Evolutionary conservation across 2,329 filamentous ascomycete species (phyloP), one percentile per base, ranked within the genome.

Genomic region (Aspergillus hortae): DNA sequence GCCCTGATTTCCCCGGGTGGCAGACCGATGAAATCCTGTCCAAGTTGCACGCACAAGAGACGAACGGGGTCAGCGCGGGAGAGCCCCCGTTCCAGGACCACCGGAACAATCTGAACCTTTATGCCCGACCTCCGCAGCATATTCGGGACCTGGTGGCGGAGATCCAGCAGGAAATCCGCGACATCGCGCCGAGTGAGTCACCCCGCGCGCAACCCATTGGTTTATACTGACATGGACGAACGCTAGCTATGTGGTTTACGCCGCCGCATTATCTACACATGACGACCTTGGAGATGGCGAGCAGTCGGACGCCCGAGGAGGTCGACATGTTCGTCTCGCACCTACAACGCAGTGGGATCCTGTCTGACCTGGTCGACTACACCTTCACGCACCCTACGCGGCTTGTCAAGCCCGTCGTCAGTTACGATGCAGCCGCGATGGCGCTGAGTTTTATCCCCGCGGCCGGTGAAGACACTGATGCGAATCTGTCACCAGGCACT

Each of bases 371-470:
- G 57, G 81, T 83, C 4, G 82, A 86, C 64, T 85, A 87, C 65
- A 85, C 88, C 0, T 79, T 80, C 62, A 67, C 73, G 4, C 86
- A 91, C 66, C 85, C 88, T 42, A 77, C 88, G 1, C 83, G 89
- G 10, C 82, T 96, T 3, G 83, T 95, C 54, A 94, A 88, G 69
- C 92, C 92, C 1, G 79, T 88, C 67, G 69, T 97, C 43, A 90
- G 89, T 21, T 95, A 88, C 66, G 92, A 97, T 67, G 81, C 89
- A 1, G 86, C 90, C 4, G 92, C 91, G 14, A 78, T 96, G 50
- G 92, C 92, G 1, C 73, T 97, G 32, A 94, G 89, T 23, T 96
- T 95, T 70, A 75, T 96, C 1, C 92, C 92, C 0, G 90, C 89
- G 0, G 80, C 84, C 4, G 85, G 83, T 10, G 87, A 90, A 72